Evolutionary conservation across 768 basidiomycete genomes (phyloP).

Genomic region (Amanita subjunquillea): DNA sequence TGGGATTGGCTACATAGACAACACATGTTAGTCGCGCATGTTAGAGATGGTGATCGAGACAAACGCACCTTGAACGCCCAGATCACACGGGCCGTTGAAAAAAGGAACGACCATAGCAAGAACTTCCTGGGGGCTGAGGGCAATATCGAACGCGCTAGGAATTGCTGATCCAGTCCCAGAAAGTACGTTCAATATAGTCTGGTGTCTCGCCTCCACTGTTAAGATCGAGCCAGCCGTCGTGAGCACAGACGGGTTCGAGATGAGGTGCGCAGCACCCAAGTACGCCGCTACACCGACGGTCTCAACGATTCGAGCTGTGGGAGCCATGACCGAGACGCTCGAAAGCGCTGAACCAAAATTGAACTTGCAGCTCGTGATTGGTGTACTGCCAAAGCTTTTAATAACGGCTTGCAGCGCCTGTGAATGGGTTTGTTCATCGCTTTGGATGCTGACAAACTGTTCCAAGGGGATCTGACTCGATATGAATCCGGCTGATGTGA

Average conservation of each 20-base stretch:
- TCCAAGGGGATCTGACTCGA: slow-evolving; percentile 44
- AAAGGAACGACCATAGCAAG: slow-evolving; percentile 60
- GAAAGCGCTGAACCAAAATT: slow-evolving; percentile 53
- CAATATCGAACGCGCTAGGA: slow-evolving; percentile 63
- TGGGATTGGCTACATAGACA: slow-evolving; percentile 37
- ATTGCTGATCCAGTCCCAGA: slow-evolving; percentile 46
- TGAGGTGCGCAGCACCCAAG: slow-evolving; percentile 58
- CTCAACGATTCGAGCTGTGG: slow-evolving; percentile 67
- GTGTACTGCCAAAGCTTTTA: slow-evolving; percentile 38
- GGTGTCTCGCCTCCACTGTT: slow-evolving; percentile 78
- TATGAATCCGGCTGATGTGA: slow-evolving; percentile 53
- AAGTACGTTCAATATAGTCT: slow-evolving; percentile 66
- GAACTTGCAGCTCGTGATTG: slow-evolving; percentile 55
- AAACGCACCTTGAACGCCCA: slow-evolving; percentile 42
- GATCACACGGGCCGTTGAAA: slow-evolving; percentile 53
- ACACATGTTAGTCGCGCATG: background rate
- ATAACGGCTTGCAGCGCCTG: slow-evolving; percentile 43
- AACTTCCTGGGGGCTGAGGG: slow-evolving; percentile 59
- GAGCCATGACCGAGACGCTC: slow-evolving; percentile 61
- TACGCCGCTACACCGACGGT: slow-evolving; percentile 69
- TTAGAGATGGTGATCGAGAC: background rate
- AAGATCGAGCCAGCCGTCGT: slow-evolving; percentile 64
- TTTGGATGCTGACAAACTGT: slow-evolving; percentile 48
- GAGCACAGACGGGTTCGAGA: slow-evolving; percentile 50
- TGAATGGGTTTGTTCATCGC: slow-evolving; percentile 55